Percentiles rank a stretch among this genome's conserved stretches.
These are phyloP conservation scores for Talaromyces sp. DNA, from an alignment of 2,329 filamentous ascomycete genomes.

Conservation along the genomic window DNA sequence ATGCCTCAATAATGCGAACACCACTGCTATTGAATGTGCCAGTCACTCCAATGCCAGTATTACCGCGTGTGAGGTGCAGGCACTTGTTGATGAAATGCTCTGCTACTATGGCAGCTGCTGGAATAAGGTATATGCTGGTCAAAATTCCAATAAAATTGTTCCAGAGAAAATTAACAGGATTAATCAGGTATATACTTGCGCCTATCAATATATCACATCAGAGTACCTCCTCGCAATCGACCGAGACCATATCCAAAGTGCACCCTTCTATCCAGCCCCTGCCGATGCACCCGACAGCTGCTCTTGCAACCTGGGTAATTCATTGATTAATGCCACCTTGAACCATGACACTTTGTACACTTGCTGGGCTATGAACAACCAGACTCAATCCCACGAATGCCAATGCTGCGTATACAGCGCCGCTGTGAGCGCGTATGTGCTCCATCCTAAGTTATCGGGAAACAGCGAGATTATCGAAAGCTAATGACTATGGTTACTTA, in stretches of 20 bases:
- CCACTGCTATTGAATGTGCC: not conserved
- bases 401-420: conserved; percentile 7
- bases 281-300: not conserved
- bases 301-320: not conserved
- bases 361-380: conserved; percentile 4
- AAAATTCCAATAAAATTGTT: not conserved
- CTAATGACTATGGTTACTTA: not conserved
- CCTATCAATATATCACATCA: conserved; percentile 3
- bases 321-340: conserved; percentile 1
- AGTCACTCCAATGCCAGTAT: not conserved
- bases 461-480: not conserved
- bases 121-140: not conserved
- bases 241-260: conserved; percentile 7
- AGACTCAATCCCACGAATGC: not conserved
- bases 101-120: conserved; percentile 9
- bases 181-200: conserved; percentile 2
- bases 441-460: not conserved
- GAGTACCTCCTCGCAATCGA: conserved; percentile 3
- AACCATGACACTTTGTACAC: conserved; percentile 5
- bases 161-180: too few relatives aligned
- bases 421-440: not conserved
- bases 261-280: conserved; percentile 3
- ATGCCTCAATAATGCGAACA: not conserved
- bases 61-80: not conserved
- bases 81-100: conserved; percentile 7